Conservation (phyloP, 306 rosid species). For the Chamaecrista fasciculata region DNA sequence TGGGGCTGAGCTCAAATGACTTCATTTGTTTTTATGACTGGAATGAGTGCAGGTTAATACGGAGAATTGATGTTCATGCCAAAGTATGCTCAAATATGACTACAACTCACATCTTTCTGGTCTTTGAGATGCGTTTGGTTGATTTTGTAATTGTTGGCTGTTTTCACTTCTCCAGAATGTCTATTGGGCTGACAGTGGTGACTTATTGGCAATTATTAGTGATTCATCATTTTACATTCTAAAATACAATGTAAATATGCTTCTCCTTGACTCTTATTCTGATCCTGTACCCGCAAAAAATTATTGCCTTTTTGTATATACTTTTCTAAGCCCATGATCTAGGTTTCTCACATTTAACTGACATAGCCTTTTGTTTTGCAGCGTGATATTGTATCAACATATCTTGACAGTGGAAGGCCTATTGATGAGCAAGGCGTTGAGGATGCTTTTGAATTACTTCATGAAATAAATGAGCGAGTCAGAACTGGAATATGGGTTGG, state of each 20-base stretch:
- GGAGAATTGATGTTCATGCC: conserved; percentile 58
- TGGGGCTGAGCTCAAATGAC: conserved; percentile 64
- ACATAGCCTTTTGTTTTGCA: conserved; percentile 32
- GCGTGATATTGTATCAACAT: conserved; percentile 60
- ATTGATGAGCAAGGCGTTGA: conserved; percentile 62
- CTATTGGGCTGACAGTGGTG: conserved; percentile 68
- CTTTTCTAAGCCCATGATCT: not conserved
- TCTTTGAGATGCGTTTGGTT: not conserved
- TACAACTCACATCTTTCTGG: conserved; percentile 13
- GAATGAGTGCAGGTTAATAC: conserved; percentile 60
- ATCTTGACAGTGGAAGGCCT: conserved; percentile 61
- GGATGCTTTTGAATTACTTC: conserved; percentile 67
- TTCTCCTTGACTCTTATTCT: not conserved
- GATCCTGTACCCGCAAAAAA: not conserved
- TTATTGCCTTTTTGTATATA: not conserved
- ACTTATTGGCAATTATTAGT: conserved; percentile 53
- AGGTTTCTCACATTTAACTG: not conserved
- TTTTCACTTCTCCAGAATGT: conserved; percentile 43
- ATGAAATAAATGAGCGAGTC: conserved; percentile 62
- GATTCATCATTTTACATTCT: conserved; percentile 61
- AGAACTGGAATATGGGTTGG: conserved; percentile 72
- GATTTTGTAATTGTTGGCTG: not conserved
- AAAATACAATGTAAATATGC: conserved; percentile 52
- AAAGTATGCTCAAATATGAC: conserved; percentile 42
- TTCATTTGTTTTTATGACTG: conserved; percentile 67